Percentiles rank a stretch among this genome's conserved stretches.
Evolutionary conservation across 352 stramenopile genomes (phyloP).

Genomic region (Elongisporangium anandrum): DNA sequence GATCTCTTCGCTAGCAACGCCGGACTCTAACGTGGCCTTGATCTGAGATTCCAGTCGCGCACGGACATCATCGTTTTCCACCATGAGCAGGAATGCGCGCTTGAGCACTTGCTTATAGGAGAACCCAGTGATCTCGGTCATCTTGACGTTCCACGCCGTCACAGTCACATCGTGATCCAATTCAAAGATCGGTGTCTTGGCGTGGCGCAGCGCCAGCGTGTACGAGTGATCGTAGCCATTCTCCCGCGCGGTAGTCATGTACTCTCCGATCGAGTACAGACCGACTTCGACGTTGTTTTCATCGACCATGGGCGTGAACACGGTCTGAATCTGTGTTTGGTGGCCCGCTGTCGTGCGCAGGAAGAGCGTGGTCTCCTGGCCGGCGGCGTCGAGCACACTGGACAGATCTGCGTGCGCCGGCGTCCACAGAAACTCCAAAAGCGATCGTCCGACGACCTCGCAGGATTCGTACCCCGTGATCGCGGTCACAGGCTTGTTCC

Average conservation of each 20-base stretch:
- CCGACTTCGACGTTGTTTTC: slow-evolving; percentile 18
- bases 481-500: slow-evolving; percentile 53
- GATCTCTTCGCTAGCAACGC: slow-evolving; percentile 51
- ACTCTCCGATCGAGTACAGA: slow-evolving; percentile 34
- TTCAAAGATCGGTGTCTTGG: slow-evolving; percentile 77
- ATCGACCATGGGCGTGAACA: slow-evolving; percentile 49
- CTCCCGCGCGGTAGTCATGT: slow-evolving; percentile 41
- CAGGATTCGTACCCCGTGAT: slow-evolving; percentile 24
- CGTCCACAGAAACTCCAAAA: slow-evolving; percentile 32
- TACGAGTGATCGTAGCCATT: slow-evolving; percentile 39
- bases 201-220: slow-evolving; percentile 56
- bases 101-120: slow-evolving; percentile 65
- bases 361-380: slow-evolving; percentile 37
- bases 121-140: slow-evolving; percentile 48
- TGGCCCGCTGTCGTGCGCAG: slow-evolving; percentile 35
- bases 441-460: slow-evolving; percentile 21
- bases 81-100: slow-evolving; percentile 53
- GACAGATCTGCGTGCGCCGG: slow-evolving; percentile 7
- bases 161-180: slow-evolving; percentile 56
- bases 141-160: slow-evolving; percentile 60
- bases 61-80: slow-evolving; percentile 55
- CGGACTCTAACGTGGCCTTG: slow-evolving; percentile 25
- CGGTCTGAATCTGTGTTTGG: slow-evolving; percentile 39
- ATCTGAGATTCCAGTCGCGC: slow-evolving; percentile 25
- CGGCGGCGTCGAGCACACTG: slow-evolving; percentile 5